A percentile compares a stretch with the other conserved stretches of the same genome.
phyloP scores from a whole-genome alignment of 768 basidiomycete species.

The Lanmaoa rubissima region DNA sequence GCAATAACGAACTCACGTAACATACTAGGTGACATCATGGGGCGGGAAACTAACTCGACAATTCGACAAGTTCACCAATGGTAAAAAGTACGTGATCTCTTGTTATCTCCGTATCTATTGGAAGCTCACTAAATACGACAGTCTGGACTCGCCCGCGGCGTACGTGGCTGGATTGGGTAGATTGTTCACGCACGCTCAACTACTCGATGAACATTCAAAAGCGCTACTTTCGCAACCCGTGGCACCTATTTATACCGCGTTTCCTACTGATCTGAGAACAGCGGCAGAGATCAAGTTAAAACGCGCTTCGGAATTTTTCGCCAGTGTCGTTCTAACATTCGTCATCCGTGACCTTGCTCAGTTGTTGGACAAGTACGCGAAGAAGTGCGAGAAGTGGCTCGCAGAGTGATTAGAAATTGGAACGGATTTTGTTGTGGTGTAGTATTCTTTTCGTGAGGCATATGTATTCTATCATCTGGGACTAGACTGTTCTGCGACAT shows the following conservation, averaged over 20 bases:
- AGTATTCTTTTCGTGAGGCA: constrained; percentile 26
- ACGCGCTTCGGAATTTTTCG: constrained; percentile 89
- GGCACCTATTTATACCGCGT: constrained; percentile 70
- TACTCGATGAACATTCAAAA: constrained; percentile 85
- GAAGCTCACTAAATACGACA: constrained; percentile 33
- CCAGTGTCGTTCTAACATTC: constrained; percentile 83
- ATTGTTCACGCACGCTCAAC: constrained; percentile 71
- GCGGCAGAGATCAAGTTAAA: constrained; percentile 73
- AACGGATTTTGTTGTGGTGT: constrained; percentile 26
- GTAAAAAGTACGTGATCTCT: constrained; percentile 68
- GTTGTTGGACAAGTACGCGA: constrained; percentile 88
- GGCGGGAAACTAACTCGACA: constrained; percentile 70
- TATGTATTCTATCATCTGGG: constrained; percentile 36
- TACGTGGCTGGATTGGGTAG: constrained; percentile 76
- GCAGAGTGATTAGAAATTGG: constrained; percentile 55
- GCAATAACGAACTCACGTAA: constrained; percentile 10
- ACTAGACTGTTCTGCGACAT: constrained; percentile 33
- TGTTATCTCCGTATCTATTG: constrained; percentile 1
- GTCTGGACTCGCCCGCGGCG: constrained; percentile 83
- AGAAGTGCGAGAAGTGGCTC: constrained; percentile 91
- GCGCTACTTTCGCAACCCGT: constrained; percentile 64
- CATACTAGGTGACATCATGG: constrained; percentile 57
- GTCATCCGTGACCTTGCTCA: constrained; percentile 86
- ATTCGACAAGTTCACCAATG: constrained; percentile 82
- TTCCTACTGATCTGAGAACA: constrained; percentile 60